Evolutionary conservation across 2,329 filamentous ascomycete genomes (phyloP).

Genomic region (Fusarium veterinarium): DNA sequence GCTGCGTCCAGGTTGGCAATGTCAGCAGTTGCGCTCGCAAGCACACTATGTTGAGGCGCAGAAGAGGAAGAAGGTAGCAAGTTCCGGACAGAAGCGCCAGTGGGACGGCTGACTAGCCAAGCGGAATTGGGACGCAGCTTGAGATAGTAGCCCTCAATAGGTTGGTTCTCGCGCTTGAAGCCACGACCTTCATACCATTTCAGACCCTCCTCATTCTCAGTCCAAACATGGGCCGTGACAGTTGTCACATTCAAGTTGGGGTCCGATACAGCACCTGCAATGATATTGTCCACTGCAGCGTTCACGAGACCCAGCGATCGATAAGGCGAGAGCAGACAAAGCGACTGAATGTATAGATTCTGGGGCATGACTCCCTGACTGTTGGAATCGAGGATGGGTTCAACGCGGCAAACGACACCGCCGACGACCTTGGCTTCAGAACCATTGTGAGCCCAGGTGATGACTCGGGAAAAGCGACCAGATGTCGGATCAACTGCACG

Average conservation of each 20-base stretch:
- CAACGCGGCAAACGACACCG: slow-evolving; percentile 71
- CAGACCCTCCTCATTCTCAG: slow-evolving; percentile 71
- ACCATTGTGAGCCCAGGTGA: slow-evolving; percentile 64
- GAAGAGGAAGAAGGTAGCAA: slow-evolving; percentile 38
- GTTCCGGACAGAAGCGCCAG: slow-evolving; percentile 46
- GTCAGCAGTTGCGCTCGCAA: slow-evolving; percentile 47
- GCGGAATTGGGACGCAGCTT: slow-evolving; percentile 71
- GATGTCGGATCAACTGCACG: slow-evolving; percentile 63
- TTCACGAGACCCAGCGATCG: slow-evolving; percentile 68
- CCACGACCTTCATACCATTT: slow-evolving; percentile 71
- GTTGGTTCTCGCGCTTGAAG: slow-evolving; percentile 61
- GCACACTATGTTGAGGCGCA: slow-evolving; percentile 22
- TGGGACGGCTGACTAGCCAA: slow-evolving; percentile 65
- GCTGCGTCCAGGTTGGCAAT: slow-evolving; percentile 48
- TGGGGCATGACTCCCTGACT: slow-evolving; percentile 45
- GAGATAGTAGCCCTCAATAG: slow-evolving; percentile 70
- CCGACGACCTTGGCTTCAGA: slow-evolving; percentile 66
- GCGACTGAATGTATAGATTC: slow-evolving; percentile 72
- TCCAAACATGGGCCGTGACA: slow-evolving; percentile 76
- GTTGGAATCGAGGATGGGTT: slow-evolving; percentile 50
- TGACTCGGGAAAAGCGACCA: slow-evolving; percentile 68
- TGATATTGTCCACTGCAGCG: slow-evolving; percentile 66
- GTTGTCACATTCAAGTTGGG: slow-evolving; percentile 54
- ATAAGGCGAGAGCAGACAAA: slow-evolving; percentile 73
- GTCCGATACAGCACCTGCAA: slow-evolving; percentile 52